Percentiles rank a stretch among this genome's conserved stretches.
phyloP scores from a whole-genome alignment of 1,139 yeast genomes.

The Pneumocystis oryctolagi region DNA sequence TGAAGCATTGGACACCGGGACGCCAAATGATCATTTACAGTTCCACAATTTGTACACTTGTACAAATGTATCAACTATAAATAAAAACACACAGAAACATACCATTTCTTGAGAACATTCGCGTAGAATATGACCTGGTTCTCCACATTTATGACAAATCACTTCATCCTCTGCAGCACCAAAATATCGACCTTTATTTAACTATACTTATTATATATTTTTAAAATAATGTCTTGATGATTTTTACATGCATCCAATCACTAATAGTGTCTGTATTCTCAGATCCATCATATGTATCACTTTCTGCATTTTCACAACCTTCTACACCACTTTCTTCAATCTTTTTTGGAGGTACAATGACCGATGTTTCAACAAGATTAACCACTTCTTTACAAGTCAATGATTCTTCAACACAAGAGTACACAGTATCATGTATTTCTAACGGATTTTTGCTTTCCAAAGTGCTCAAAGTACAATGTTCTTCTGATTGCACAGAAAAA shows the following conservation, averaged over 20 bases:
- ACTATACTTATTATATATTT: not conserved
- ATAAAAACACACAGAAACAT: not conserved
- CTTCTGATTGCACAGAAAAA: not conserved
- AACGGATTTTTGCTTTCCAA: not conserved
- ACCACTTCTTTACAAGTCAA: not conserved
- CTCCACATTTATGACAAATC: constrained; percentile 10
- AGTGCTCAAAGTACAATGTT: not conserved
- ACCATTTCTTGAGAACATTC: constrained; percentile 5
- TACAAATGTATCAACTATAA: not conserved
- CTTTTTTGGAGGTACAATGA: not conserved
- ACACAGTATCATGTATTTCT: not conserved
- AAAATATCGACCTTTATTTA: constrained; percentile 10
- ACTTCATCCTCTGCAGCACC: constrained; percentile 4
- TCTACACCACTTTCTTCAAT: not conserved
- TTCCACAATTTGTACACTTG: constrained; percentile 11
- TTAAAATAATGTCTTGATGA: constrained; percentile 3
- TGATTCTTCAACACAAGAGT: not conserved
- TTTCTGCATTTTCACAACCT: not conserved
- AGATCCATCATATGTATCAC: not conserved
- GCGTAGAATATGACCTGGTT: constrained; percentile 8
- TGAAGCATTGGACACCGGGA: constrained; percentile 10
- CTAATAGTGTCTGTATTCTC: not conserved
- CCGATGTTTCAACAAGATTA: not conserved
- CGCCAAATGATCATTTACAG: constrained; percentile 10
- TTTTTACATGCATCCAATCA: not conserved